Conservation (phyloP, 1,284 basidiomycete species). For the Melampsora allii-populina region DNA sequence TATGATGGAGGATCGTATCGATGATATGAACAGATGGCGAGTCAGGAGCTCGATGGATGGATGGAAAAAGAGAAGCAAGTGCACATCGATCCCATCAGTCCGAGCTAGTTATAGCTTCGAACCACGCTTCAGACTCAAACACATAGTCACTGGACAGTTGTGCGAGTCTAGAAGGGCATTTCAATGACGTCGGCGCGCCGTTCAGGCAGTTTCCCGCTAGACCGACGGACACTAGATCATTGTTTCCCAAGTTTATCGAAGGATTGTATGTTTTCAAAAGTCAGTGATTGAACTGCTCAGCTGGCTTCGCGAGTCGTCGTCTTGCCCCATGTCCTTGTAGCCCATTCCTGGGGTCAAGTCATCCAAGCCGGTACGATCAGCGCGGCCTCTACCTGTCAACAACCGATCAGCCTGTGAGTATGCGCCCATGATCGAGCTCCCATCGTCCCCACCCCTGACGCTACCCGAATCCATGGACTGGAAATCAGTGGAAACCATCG, state of each 20-base stretch:
- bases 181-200: no score
- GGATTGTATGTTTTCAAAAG: constrained; percentile 14
- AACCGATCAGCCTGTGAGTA: constrained; percentile 40
- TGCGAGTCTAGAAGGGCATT: no score
- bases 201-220: not conserved
- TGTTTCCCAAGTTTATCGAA: not conserved
- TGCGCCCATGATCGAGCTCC: constrained; percentile 24
- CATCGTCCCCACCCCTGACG: constrained; percentile 28
- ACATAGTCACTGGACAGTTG: no score
- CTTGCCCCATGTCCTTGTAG: constrained; percentile 1
- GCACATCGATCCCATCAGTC: no score
- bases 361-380: constrained; percentile 29
- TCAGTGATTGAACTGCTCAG: constrained; percentile 41
- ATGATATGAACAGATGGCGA: no score
- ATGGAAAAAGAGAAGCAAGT: no score
- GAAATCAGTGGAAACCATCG: constrained; percentile 82
- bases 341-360: constrained; percentile 7
- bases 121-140: no score
- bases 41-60: no score
- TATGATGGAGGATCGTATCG: no score
- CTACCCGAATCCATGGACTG: constrained; percentile 57
- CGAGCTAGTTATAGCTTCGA: no score
- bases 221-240: not conserved
- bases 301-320: constrained; percentile 36
- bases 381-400: constrained; percentile 22